phyloP scores from a whole-genome alignment of 495 filamentous ascomycete species.

The Annulohypoxylon stygium region DNA sequence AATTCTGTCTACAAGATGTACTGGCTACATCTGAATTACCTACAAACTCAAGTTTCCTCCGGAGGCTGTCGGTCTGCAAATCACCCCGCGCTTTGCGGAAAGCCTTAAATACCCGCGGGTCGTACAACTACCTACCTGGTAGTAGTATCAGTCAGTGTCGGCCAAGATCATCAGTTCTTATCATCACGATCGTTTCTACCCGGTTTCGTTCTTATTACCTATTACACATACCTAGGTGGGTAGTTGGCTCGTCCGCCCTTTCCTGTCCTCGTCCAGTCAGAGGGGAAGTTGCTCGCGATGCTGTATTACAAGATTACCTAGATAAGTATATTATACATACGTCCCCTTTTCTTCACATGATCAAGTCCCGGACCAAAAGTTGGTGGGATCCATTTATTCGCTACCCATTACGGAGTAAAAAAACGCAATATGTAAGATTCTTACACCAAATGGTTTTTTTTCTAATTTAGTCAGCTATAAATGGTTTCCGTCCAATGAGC shows the following conservation, averaged over 20 bases:
- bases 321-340: constrained; percentile 29
- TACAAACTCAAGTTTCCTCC: not conserved
- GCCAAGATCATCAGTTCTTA: constrained; percentile 22
- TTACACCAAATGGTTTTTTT: constrained; percentile 49
- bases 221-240: constrained; percentile 36
- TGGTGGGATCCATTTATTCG: constrained; percentile 34
- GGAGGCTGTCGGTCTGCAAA: constrained; percentile 7
- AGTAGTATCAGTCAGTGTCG: not conserved
- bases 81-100: constrained; percentile 40
- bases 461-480: constrained; percentile 49
- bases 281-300: constrained; percentile 22
- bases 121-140: constrained; percentile 26
- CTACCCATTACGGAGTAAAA: constrained; percentile 10
- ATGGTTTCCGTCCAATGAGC: constrained; percentile 41
- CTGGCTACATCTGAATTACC: not conserved
- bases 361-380: constrained; percentile 15
- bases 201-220: constrained; percentile 5
- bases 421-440: constrained; percentile 43
- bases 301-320: constrained; percentile 5
- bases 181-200: constrained; percentile 1
- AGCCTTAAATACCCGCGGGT: constrained; percentile 43
- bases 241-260: constrained; percentile 12
- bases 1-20: constrained; percentile 2
- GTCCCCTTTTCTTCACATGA: constrained; percentile 46
- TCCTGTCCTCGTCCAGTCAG: constrained; percentile 4